phyloP scores from a whole-genome alignment of 129 eudicot species.

The Helianthus tuberosus region DNA sequence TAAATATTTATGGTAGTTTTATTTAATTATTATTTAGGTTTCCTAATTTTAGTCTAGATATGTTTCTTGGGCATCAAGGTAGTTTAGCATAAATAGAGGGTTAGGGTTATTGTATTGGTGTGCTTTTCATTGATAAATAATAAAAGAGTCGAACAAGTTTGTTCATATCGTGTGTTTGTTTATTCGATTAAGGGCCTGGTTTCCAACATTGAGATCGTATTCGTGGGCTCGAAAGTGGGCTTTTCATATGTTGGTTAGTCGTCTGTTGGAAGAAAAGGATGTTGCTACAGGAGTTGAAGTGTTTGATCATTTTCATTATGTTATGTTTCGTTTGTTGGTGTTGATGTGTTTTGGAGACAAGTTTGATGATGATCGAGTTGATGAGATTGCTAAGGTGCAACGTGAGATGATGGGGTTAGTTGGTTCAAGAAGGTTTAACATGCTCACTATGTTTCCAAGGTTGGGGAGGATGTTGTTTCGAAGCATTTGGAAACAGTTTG shows the following conservation, averaged over 20 bases:
- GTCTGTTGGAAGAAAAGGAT: neutral
- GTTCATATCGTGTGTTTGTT: too few species aligned
- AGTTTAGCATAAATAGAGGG: too few species aligned
- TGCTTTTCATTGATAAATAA: too few species aligned
- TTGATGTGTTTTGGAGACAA: conserved; percentile 42
- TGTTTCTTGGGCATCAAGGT: too few species aligned
- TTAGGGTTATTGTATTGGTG: too few species aligned
- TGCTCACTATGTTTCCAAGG: conserved; percentile 14
- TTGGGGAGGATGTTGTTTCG: conserved; percentile 26
- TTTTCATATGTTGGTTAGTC: neutral
- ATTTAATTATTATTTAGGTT: too few species aligned
- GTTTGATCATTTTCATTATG: conserved; percentile 12
- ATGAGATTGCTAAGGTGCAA: conserved; percentile 19
- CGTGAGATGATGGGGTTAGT: conserved; percentile 5
- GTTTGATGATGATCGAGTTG: conserved; percentile 26
- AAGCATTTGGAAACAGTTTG: conserved; percentile 21
- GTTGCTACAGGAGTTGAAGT: neutral
- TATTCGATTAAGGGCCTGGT: too few species aligned
- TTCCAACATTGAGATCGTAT: too few species aligned
- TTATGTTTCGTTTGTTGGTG: conserved; percentile 26
- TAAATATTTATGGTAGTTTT: too few species aligned
- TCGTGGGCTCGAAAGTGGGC: neutral
- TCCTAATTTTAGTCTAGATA: too few species aligned
- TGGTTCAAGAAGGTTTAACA: conserved; percentile 4
- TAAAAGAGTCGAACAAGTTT: too few species aligned